Conservation (phyloP, 2,329 filamentous ascomycete species). For the Meredithiella fracta region DNA sequence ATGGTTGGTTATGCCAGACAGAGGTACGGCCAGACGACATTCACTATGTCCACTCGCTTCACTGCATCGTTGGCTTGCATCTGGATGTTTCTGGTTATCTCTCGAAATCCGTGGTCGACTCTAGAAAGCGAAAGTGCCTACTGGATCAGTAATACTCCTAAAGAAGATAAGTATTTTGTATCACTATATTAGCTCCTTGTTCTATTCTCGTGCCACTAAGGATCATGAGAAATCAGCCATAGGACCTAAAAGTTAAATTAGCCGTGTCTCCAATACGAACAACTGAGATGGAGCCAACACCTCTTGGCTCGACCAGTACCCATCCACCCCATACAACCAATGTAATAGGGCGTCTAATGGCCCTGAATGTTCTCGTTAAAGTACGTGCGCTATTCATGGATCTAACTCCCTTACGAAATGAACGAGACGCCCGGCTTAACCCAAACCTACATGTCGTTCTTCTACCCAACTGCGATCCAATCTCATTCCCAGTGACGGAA, state of each 20-base stretch:
- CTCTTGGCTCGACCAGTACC: no score
- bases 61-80: not conserved
- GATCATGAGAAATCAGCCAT: not conserved
- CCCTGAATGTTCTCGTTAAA: no score
- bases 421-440: not conserved
- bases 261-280: not conserved
- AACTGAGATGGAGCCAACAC: no score
- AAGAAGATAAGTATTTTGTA: no score
- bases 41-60: not conserved
- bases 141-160: no score
- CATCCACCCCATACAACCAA: no score
- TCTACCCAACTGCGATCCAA: not conserved
- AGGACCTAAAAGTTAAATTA: not conserved
- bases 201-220: not conserved
- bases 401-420: not conserved
- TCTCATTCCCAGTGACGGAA: not conserved
- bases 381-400: no score
- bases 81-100: not conserved
- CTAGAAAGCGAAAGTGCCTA: no score
- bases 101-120: not conserved
- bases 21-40: not conserved
- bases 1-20: not conserved
- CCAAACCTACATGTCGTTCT: not conserved
- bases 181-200: no score
- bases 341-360: no score